Base-by-base conservation (phyloP, 148 eudicot genomes). In the Arbutus unedo region DNA sequence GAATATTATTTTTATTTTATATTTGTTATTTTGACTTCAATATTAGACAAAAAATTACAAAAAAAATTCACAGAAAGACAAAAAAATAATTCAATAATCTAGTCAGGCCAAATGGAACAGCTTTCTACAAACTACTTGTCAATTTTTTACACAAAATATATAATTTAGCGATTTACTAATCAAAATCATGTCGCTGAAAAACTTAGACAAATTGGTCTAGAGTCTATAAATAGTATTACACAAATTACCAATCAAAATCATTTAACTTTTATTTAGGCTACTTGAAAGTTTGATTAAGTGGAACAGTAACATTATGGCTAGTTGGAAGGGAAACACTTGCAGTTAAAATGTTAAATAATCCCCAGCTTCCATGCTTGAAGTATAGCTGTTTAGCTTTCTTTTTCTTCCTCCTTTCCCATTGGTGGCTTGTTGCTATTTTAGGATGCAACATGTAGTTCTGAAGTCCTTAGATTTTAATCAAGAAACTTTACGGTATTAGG, bases 401-500 rank as follows among this genome's bases (percentile, higher is more conserved):
- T n/a, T 21, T 62, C 2, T 4, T 13, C 1, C n/a, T 48, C 1
- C 8, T 48, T 48, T 74, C 3, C 1, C 50, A 1, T 74, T 74
- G 6, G 21, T 50, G n/a, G 38, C 18, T 15, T 31, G 25, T 76
- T 76, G 10, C 10, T 53, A 5, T 25, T 51, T 7, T 76, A 25
- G 7, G n/a, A 75, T 21, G 14, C 6, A 75, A 48, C 54, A 13
- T 18, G 15, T 16, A 9, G 25, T 48, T 75, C 43, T 50, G 7
- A 75, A 50, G 41, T 75, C 57, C 15, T 21, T 21, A 11, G 21
- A 49, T 11, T 74, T 21, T 1, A 50, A 51, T 14, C 62, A 25
- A 53, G 19, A 15, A 76, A 43, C 10, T 31, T 4, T 76, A 15
- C 49, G 80, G 31, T 59, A 55, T 8, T 81, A 94, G 98, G 98